Evolutionary conservation across 176 grass and related monocot species (phyloP).

Genomic region (Aechmea fasciata): DNA sequence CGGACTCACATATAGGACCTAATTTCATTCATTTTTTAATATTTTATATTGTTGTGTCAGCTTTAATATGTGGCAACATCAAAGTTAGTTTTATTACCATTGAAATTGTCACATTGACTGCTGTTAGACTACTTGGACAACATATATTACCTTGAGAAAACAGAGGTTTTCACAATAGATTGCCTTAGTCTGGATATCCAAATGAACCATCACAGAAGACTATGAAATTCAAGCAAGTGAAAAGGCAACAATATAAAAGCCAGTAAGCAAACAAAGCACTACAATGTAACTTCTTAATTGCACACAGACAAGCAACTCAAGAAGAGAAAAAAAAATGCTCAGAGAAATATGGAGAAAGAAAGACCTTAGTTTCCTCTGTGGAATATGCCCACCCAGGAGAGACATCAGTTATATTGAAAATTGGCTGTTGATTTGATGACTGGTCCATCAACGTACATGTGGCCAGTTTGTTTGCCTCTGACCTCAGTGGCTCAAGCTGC

Average conservation of each 20-base stretch:
- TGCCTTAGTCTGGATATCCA: too few relatives aligned
- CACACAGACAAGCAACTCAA: conserved; percentile 4
- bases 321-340: background rate
- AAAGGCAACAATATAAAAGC: background rate
- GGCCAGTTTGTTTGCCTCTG: background rate
- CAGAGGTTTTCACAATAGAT: too few relatives aligned
- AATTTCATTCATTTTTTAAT: too few relatives aligned
- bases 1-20: too few relatives aligned
- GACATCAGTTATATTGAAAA: conserved; percentile 71
- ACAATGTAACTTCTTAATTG: background rate
- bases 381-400: conserved; percentile 87
- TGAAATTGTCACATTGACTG: too few relatives aligned
- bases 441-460: background rate
- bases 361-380: conserved; percentile 66
- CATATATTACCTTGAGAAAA: too few relatives aligned
- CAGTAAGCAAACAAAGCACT: background rate
- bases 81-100: too few relatives aligned
- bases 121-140: too few relatives aligned
- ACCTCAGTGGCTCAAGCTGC: background rate
- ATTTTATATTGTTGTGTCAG: too few relatives aligned
- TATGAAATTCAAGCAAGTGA: background rate
- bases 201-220: too few relatives aligned
- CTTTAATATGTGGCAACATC: too few relatives aligned
- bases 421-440: conserved; percentile 12
- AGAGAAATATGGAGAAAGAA: conserved; percentile 13